Conservation (phyloP, 495 filamentous ascomycete genomes). For the Aspergillus homomorphus region DNA sequence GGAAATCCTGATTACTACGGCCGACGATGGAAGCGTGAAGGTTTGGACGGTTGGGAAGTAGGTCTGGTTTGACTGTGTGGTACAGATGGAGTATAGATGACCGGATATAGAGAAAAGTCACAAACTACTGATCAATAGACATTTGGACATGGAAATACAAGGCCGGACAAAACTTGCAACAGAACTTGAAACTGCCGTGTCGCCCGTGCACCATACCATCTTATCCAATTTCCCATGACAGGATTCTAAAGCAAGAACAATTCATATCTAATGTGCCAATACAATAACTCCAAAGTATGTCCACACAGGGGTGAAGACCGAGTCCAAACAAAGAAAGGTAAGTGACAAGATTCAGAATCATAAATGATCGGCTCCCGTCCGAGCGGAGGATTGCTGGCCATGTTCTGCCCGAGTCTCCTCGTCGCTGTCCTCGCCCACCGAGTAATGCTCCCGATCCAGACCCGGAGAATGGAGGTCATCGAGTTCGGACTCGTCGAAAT, state of each 20-base stretch:
- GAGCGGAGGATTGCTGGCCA: conserved; percentile 6
- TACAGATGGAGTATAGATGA: neutral
- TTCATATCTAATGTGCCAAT: neutral
- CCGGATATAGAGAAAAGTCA: neutral
- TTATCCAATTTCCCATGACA: no score
- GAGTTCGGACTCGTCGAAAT: conserved; percentile 87
- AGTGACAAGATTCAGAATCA: conserved; percentile 3
- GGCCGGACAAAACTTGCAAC: no score
- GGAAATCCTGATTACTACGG: conserved; percentile 75
- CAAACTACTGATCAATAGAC: neutral
- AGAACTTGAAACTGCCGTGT: no score
- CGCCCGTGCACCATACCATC: no score
- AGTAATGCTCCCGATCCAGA: conserved; percentile 40
- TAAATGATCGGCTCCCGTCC: conserved; percentile 10
- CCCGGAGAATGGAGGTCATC: conserved; percentile 63
- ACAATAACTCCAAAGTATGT: conserved; percentile 1
- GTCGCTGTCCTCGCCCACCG: conserved; percentile 43
- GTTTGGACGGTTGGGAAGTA: conserved; percentile 58
- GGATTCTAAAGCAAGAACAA: neutral
- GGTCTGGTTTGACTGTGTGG: conserved; percentile 6
- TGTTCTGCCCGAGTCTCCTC: conserved; percentile 27
- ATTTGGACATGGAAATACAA: no score
- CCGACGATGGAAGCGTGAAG: conserved; percentile 75
- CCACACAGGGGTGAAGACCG: neutral
- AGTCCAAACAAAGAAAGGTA: neutral